Percentiles rank a stretch among this genome's conserved stretches.
Conservation (phyloP, 1,284 basidiomycete genomes). For the Pyrrhoderma noxium region DNA sequence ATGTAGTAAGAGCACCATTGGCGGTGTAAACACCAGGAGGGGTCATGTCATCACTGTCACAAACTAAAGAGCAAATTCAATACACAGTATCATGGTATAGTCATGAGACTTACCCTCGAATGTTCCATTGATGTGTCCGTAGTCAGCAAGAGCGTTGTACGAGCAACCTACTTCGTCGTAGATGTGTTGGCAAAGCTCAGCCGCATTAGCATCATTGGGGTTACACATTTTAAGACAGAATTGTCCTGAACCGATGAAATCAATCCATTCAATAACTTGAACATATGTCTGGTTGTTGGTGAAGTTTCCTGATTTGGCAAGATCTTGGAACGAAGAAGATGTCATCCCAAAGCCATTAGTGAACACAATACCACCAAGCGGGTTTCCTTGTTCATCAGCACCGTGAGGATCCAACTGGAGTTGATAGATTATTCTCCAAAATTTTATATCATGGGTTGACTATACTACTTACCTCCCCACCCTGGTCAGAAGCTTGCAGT, state of each 20-base stretch:
- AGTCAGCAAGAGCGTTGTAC: constrained; percentile 19
- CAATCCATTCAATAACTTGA: constrained; percentile 29
- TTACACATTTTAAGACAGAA: constrained; percentile 22
- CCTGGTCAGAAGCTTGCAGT: constrained; percentile 26
- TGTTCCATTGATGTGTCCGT: constrained; percentile 20
- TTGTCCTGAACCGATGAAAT: constrained; percentile 26
- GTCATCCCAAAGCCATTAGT: constrained; percentile 27
- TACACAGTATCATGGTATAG: no score
- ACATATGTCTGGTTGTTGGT: constrained; percentile 23
- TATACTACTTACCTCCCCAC: constrained; percentile 19
- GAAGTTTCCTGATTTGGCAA: constrained; percentile 14
- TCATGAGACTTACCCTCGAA: constrained; percentile 19
- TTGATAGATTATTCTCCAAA: no score
- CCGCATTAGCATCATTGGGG: constrained; percentile 15
- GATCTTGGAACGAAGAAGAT: constrained; percentile 15
- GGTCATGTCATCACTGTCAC: constrained; percentile 28
- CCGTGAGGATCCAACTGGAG: constrained; percentile 24
- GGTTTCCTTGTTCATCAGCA: constrained; percentile 29
- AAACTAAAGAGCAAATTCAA: constrained; percentile 16
- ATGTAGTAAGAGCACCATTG: constrained; percentile 17
- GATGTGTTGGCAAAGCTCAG: constrained; percentile 19
- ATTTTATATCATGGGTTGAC: background rate
- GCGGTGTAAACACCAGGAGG: constrained; percentile 19
- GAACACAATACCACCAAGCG: constrained; percentile 34
- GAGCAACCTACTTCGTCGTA: constrained; percentile 21